These are phyloP conservation scores for Smittium mucronatum DNA, from an alignment of 371 early-diverging fungal genomes.

Conservation along the genomic window DNA sequence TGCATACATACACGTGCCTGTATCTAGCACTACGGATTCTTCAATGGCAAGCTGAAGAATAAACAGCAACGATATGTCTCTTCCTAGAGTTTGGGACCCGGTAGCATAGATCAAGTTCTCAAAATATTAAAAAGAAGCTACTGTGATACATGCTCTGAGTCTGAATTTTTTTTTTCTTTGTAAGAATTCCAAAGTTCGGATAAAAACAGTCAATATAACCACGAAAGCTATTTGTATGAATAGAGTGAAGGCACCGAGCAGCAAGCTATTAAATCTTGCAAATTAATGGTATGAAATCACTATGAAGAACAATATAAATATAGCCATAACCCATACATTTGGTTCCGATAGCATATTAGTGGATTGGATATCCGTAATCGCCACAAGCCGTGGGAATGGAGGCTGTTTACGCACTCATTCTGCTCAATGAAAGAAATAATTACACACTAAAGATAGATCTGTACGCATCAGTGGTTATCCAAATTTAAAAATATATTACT, in stretches of 20 bases:
- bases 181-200: neutral
- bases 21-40: conserved; percentile 9
- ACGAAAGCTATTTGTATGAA: neutral
- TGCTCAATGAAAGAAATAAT: neutral
- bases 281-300: neutral
- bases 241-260: neutral
- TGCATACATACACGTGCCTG: neutral
- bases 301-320: neutral
- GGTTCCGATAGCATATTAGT: neutral
- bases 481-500: neutral
- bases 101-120: neutral
- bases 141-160: neutral
- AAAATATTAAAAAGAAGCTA: neutral
- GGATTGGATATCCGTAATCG: neutral
- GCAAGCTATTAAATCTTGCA: neutral
- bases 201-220: neutral
- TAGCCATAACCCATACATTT: neutral
- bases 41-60: conserved; percentile 1
- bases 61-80: neutral
- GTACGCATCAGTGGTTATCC: neutral
- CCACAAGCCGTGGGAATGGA: neutral
- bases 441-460: neutral
- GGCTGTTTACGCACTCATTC: neutral
- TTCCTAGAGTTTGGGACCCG: neutral
- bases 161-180: neutral